Evolutionary conservation across 2,329 filamentous ascomycete genomes (phyloP).

Genomic region (Aspergillus pseudonomiae): DNA sequence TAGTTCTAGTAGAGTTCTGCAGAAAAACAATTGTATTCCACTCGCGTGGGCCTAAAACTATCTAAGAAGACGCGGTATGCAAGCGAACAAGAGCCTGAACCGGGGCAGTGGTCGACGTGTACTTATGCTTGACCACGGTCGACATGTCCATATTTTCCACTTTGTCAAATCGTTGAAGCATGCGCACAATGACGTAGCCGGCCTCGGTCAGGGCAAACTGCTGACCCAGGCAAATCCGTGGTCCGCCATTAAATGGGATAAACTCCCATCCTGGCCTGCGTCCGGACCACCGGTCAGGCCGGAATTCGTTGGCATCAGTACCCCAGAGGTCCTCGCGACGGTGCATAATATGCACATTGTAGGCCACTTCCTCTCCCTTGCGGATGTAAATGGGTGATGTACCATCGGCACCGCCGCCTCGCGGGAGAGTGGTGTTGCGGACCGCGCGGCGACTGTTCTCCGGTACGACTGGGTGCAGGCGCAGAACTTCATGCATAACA

Average conservation of each 20-base stretch:
- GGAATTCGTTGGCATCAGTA: background rate
- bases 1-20: too few species aligned
- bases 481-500: background rate
- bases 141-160: background rate
- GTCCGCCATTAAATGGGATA: background rate
- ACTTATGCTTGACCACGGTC: background rate
- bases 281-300: background rate
- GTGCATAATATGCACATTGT: background rate
- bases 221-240: background rate
- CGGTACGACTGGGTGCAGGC: background rate
- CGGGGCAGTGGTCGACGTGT: background rate
- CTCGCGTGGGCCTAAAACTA: background rate
- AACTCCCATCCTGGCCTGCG: background rate
- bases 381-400: background rate
- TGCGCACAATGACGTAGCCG: background rate
- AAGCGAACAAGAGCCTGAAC: background rate
- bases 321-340: background rate
- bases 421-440: background rate
- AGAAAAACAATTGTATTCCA: too few species aligned
- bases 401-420: background rate
- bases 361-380: background rate
- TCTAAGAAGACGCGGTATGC: background rate
- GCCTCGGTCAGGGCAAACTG: background rate
- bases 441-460: background rate
- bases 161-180: background rate